Evolutionary conservation across 2,329 filamentous ascomycete genomes (phyloP).

Genomic region (Helminthosporium solani): DNA sequence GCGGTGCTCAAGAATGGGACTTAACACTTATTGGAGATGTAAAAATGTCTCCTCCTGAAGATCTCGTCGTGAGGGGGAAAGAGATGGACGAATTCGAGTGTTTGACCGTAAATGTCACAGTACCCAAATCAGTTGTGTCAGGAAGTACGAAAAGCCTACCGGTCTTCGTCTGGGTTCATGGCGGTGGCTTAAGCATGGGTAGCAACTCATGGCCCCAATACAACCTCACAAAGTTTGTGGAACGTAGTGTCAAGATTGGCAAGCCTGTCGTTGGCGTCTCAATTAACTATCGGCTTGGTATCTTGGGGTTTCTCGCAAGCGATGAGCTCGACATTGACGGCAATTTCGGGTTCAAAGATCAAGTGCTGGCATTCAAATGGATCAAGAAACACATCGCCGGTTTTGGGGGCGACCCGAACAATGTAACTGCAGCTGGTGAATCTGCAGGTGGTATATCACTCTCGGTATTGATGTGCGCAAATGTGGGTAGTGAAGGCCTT

Average conservation of each 20-base stretch:
- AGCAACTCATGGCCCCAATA: constrained; percentile 57
- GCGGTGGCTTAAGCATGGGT: constrained; percentile 53
- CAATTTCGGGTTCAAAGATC: constrained; percentile 39
- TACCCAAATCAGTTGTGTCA: constrained; percentile 20
- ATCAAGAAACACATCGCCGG: constrained; percentile 40
- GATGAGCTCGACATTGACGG: constrained; percentile 45
- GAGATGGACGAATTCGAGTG: constrained; percentile 39
- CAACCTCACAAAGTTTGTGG: constrained; percentile 47
- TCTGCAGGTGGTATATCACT: constrained; percentile 47
- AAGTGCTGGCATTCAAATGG: constrained; percentile 42
- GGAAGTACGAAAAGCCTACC: constrained; percentile 39
- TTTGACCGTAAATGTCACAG: constrained; percentile 36
- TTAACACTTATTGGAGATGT: constrained; percentile 25
- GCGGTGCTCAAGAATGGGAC: constrained; percentile 31
- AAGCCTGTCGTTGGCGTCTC: constrained; percentile 48
- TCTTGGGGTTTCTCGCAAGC: constrained; percentile 46
- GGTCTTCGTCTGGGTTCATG: constrained; percentile 56
- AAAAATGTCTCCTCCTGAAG: constrained; percentile 11
- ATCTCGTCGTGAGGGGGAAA: constrained; percentile 18
- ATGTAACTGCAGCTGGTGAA: constrained; percentile 47
- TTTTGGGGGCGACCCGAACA: constrained; percentile 43
- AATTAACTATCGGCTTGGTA: constrained; percentile 38
- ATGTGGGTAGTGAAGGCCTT: constrained; percentile 22
- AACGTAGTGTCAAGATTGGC: constrained; percentile 44
- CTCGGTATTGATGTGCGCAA: constrained; percentile 28